Evolutionary conservation across 768 basidiomycete genomes (phyloP).

Genomic region (Suillus decipiens): DNA sequence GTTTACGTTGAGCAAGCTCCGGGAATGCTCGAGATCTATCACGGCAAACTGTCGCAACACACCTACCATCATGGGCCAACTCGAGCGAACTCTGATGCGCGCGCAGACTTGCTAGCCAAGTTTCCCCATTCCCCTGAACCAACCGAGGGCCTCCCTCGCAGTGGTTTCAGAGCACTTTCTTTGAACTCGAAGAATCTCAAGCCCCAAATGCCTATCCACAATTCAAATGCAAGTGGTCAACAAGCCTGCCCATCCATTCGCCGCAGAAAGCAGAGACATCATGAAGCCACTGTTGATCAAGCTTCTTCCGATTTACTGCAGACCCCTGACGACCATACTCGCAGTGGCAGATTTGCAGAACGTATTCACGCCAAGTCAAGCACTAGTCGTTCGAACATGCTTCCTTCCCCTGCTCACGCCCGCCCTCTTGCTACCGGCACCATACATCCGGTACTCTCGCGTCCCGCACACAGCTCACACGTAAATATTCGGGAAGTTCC

Average conservation of each 20-base stretch:
- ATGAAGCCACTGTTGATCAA: conserved; percentile 4
- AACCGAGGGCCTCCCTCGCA: conserved; percentile 12
- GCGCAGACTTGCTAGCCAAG: conserved; percentile 9
- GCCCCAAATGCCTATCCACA: not conserved
- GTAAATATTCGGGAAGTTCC: conserved; percentile 6
- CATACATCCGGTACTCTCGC: not conserved
- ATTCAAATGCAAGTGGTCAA: not conserved
- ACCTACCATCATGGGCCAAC: not conserved
- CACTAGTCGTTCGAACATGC: not conserved
- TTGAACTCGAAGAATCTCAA: conserved; percentile 3
- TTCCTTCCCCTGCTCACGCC: not conserved
- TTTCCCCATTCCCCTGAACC: conserved; percentile 14
- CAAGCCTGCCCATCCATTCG: conserved; percentile 8
- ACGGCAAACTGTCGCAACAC: not conserved
- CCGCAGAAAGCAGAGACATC: conserved; percentile 5
- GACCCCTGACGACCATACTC: not conserved
- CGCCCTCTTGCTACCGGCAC: not conserved
- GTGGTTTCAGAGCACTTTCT: conserved; percentile 7
- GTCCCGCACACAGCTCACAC: conserved; percentile 6
- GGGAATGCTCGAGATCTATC: conserved; percentile 7
- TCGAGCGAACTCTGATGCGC: conserved; percentile 1
- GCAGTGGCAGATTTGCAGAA: conserved; percentile 9
- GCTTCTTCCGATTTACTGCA: not conserved
- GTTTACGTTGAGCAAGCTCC: conserved; percentile 13
- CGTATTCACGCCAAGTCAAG: conserved; percentile 9